A percentile compares a stretch with the other conserved stretches of the same genome.
Conservation (phyloP, 2,329 filamentous ascomycete genomes). For the Ophiostoma quercus region DNA sequence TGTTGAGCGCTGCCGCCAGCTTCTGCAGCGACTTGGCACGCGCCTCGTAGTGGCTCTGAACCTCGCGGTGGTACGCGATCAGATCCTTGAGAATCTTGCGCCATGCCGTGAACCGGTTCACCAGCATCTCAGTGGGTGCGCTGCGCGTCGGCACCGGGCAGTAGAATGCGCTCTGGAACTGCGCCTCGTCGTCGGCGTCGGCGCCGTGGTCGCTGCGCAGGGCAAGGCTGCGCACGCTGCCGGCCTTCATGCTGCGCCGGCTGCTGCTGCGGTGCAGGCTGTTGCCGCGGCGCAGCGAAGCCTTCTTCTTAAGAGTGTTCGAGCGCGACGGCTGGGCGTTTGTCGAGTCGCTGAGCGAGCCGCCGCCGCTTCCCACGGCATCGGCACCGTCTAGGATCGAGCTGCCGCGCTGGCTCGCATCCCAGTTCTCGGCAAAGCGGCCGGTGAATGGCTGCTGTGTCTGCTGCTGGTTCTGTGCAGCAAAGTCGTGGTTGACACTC, state of each 20-base stretch:
- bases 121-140: slow-evolving; percentile 80
- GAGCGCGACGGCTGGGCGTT: slow-evolving; percentile 41
- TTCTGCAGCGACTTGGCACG: slow-evolving; percentile 77
- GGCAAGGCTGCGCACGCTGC: slow-evolving; percentile 76
- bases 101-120: slow-evolving; percentile 91
- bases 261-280: slow-evolving; percentile 78
- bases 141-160: slow-evolving; percentile 84
- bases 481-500: slow-evolving; percentile 16
- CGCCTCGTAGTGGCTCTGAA: slow-evolving; percentile 82
- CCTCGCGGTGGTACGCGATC: slow-evolving; percentile 87
- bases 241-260: slow-evolving; percentile 73
- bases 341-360: slow-evolving; percentile 39
- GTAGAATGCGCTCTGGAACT: slow-evolving; percentile 74
- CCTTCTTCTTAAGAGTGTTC: slow-evolving; percentile 85
- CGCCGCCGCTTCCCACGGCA: slow-evolving; percentile 22
- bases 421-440: slow-evolving; percentile 66
- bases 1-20: slow-evolving; percentile 77
- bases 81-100: slow-evolving; percentile 91
- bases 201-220: slow-evolving; percentile 64
- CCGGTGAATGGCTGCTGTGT: slow-evolving; percentile 28
- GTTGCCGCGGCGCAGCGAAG: slow-evolving; percentile 64
- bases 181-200: slow-evolving; percentile 55
- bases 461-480: slow-evolving; percentile 19
- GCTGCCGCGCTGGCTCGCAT: slow-evolving; percentile 61
- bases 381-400: slow-evolving; percentile 53